Percentiles rank a stretch among this genome's conserved stretches.
Conservation (phyloP, 192 early-diverging fungal species). For the Backusella morwellensis region DNA sequence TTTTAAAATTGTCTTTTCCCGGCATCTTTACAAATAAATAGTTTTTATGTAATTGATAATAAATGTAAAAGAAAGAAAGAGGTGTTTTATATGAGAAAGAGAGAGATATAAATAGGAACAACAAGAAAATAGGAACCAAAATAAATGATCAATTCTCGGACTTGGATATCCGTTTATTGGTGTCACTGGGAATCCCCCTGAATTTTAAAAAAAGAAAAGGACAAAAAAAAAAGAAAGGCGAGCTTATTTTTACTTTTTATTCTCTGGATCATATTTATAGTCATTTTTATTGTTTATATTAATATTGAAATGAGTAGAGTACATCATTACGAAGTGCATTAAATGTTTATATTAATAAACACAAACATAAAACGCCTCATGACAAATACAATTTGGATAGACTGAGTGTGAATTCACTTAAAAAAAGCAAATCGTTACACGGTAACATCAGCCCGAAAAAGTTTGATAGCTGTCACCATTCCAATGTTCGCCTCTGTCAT, state of each 20-base stretch:
- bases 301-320: background rate
- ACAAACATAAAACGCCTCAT: no score
- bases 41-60: background rate
- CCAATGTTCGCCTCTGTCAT: background rate
- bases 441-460: background rate
- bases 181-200: background rate
- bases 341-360: background rate
- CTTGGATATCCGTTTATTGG: conserved; percentile 3
- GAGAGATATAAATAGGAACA: background rate
- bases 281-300: background rate
- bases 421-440: background rate
- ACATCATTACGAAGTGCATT: background rate
- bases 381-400: background rate
- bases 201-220: background rate
- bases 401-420: background rate
- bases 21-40: background rate
- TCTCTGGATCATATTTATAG: background rate
- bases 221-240: background rate
- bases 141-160: conserved; percentile 1
- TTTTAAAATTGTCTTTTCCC: background rate
- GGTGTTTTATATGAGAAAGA: background rate
- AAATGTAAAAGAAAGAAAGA: background rate
- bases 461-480: background rate
- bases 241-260: background rate
- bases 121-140: background rate